Evolutionary conservation across 805 yeast species (phyloP), one percentile per base, ranked within the genome.

Genomic region (Wickerhamomyces pijperi): DNA sequence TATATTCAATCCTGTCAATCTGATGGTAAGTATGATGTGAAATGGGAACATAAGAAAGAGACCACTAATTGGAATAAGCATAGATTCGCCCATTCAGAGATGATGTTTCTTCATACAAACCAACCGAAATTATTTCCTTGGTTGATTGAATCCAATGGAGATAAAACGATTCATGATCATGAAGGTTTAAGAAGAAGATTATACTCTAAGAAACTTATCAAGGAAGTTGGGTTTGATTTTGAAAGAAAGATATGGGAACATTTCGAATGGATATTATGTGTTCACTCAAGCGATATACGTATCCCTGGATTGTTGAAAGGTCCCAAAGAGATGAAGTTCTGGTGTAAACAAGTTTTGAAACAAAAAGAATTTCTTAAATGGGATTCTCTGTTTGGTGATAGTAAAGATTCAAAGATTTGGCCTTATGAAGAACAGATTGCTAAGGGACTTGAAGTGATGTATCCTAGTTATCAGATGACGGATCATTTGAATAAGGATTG

Each of bases 341-440:
- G 67, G 43, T 70, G 76, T 47, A 42, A 41, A 13, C 66, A 61
- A 37, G 58, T 70, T 11, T 44, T 40, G 9, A 58, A 50, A 15
- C 74, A 68, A 33, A 40, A 64, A 28, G 55, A 46, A 11, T 67
- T 61, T 40, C 54, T 69, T 40, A 47, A 48, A 34, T 34, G 37
- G 3, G 53, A 46, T 34, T 6, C 6, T 7, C 6, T 9, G 9
- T 21, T 21, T 21, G 23, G 23, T 21, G 23, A 21, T 21, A 7
- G 6, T 6, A 6, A 21, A 9, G 23, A 21, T 9, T 21, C 23
- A 9, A 21, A 21, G 9, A 9, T 21, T 21, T 21, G 23, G 23
- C 9, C 9, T 6, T 6, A 21, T 21, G 23, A 21, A 9, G 23
- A 21, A 9, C 9, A 7, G 6, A 9, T 21, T 21, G 9, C 6